These are phyloP conservation scores for Cyberlindnera suaveolens DNA, from an alignment of 805 yeast species.

Conservation along the genomic window DNA sequence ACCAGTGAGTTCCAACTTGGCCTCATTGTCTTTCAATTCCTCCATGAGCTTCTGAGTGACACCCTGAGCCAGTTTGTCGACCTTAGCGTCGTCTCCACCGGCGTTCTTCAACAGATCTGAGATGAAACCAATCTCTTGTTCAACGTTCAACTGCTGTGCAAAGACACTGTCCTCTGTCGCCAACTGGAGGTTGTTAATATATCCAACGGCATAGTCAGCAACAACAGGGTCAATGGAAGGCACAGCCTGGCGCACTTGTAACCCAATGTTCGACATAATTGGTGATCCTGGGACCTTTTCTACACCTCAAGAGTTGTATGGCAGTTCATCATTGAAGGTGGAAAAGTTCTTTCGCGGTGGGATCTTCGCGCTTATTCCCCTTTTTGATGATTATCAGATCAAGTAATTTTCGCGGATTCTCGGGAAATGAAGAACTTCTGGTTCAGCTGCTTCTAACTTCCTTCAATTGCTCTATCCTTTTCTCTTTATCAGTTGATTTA, in stretches of 20 bases:
- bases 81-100: slow-evolving; percentile 64
- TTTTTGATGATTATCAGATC: no score
- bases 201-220: slow-evolving; percentile 85
- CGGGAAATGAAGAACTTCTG: no score
- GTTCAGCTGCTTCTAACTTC: no score
- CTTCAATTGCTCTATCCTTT: no score
- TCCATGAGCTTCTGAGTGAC: slow-evolving; percentile 43
- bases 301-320: no score
- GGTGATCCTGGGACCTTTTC: background rate
- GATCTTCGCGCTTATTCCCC: background rate
- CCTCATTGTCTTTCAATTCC: slow-evolving; percentile 59
- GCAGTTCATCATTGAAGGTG: slow-evolving; percentile 21
- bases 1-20: slow-evolving; percentile 72
- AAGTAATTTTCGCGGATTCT: no score
- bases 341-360: background rate
- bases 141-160: slow-evolving; percentile 63
- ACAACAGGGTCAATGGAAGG: slow-evolving; percentile 84
- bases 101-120: slow-evolving; percentile 66
- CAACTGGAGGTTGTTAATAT: slow-evolving; percentile 72
- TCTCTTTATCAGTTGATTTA: no score
- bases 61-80: slow-evolving; percentile 40
- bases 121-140: slow-evolving; percentile 63
- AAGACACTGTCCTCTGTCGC: slow-evolving; percentile 79
- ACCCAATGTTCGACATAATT: slow-evolving; percentile 32
- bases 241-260: slow-evolving; percentile 78